Base-by-base conservation (phyloP, 1,139 yeast species). In the Suhomyces wounanorum region DNA sequence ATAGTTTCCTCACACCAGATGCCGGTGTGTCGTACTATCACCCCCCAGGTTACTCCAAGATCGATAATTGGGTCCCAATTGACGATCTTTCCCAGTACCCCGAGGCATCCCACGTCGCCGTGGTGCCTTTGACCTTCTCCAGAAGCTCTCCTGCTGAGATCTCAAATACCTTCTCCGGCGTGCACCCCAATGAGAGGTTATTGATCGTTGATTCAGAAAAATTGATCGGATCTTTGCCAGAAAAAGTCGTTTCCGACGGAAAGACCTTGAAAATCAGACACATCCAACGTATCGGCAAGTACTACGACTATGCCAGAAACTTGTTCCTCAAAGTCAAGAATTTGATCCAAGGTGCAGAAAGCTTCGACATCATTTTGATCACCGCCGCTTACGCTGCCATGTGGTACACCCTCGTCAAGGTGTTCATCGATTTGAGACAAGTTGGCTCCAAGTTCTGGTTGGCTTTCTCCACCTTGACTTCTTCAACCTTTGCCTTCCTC, bases 371-470 rank as follows among this genome's bases (percentile, higher is more conserved):
- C 44, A 83, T 84, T 13, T 79, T 92, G 54, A 86, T 95, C 50
- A 80, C 90, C 10, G 69, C 85, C 48, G 98, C 97, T 3, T 95
- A 95, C 67, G 60, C 84, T 36, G 96, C 96, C 47, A 92, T 94
- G 97, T 79, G 90, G 79, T 87, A 89, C 69, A 89, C 97, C 16
- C 81, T 94, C 58, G 72, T 84, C 50, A 85, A 86, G 55, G 82
- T 95, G 42, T 94, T 90, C 61, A 63, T 83, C 54, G 95, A 90
- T 59, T 88, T 94, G 96, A 83, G 83, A 60, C 70, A 70, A 44
- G 76, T 87, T 33, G 97, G 97, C 26, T 90, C 98, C 44, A 87
- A 82, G 59, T 87, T 91, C 62, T 90, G 97, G 96, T 79, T 95
- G 55, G 96, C 90, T 5, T 82, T 90, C 58, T 83, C 96, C 14